Conservation (phyloP, 163 green algal species). For the Volvox carteri region DNA sequence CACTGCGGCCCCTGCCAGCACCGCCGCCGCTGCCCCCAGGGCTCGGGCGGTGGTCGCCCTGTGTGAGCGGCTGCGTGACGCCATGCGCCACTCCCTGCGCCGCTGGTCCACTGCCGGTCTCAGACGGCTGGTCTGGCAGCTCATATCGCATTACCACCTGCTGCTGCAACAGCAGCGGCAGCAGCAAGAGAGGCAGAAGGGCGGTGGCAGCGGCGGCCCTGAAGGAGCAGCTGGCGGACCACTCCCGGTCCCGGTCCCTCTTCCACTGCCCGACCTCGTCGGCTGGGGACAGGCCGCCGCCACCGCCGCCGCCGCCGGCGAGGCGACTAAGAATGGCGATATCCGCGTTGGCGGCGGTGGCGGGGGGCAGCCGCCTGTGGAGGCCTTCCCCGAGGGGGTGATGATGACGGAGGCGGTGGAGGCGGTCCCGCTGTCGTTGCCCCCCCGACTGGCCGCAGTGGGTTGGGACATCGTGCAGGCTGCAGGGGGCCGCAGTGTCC, state of each 20-base stretch:
- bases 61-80: constrained; percentile 1
- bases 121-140: constrained; percentile 26
- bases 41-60: background rate
- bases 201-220: background rate
- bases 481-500: background rate
- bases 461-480: background rate
- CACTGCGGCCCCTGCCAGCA: no score
- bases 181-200: background rate
- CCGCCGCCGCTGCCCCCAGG: background rate
- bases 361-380: no score
- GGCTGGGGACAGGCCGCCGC: no score
- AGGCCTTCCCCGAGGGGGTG: no score
- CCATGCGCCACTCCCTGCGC: background rate
- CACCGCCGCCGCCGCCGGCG: no score
- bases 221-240: background rate
- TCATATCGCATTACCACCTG: constrained; percentile 3
- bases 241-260: no score
- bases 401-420: background rate
- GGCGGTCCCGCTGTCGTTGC: background rate
- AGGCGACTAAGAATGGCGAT: no score
- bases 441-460: background rate
- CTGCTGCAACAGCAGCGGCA: constrained; percentile 15
- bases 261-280: no score
- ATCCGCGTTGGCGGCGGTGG: no score
- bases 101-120: constrained; percentile 26